Conservation (phyloP, 2,329 filamentous ascomycete genomes). For the Thyridium curvatum region DNA sequence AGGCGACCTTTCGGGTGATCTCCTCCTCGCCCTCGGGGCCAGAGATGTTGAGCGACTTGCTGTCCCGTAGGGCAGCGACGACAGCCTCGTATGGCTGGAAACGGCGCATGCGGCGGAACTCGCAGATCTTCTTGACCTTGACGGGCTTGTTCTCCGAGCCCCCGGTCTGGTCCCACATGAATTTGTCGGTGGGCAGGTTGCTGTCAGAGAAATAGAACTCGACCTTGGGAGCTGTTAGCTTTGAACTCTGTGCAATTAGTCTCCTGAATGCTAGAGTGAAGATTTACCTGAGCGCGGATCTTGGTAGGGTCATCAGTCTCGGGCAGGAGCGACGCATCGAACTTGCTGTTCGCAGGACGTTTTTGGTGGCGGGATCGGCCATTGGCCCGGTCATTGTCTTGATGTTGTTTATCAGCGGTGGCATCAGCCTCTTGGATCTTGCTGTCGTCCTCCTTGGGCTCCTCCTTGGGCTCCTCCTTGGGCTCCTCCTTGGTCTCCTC, state of each 20-base stretch:
- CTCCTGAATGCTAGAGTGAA: neutral
- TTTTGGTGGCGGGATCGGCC: slow-evolving; percentile 9
- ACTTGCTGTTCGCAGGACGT: slow-evolving; percentile 51
- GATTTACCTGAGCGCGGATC: slow-evolving; percentile 76
- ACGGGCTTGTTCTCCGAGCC: slow-evolving; percentile 79
- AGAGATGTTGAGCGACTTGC: slow-evolving; percentile 63
- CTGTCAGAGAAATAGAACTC: slow-evolving; percentile 95
- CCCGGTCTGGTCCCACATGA: slow-evolving; percentile 71
- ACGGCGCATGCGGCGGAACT: slow-evolving; percentile 91
- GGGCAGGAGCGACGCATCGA: slow-evolving; percentile 59
- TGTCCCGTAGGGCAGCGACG: slow-evolving; percentile 75
- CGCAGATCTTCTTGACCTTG: slow-evolving; percentile 68
- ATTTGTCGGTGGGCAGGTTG: slow-evolving; percentile 84
- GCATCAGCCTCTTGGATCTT: slow-evolving; percentile 5
- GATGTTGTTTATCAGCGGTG: neutral
- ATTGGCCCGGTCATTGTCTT: slow-evolving; percentile 3
- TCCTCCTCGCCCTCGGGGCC: slow-evolving; percentile 68
- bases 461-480: slow-evolving; percentile 14
- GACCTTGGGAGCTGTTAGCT: slow-evolving; percentile 49
- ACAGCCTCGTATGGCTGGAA: slow-evolving; percentile 86
- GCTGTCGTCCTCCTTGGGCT: slow-evolving; percentile 10
- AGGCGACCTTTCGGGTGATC: slow-evolving; percentile 71
- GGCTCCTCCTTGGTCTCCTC: slow-evolving; percentile 13
- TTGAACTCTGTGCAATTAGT: neutral
- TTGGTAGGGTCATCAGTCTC: slow-evolving; percentile 71